phyloP scores from a whole-genome alignment of 257 asterid species.

The Rauvolfia tetraphylla region DNA sequence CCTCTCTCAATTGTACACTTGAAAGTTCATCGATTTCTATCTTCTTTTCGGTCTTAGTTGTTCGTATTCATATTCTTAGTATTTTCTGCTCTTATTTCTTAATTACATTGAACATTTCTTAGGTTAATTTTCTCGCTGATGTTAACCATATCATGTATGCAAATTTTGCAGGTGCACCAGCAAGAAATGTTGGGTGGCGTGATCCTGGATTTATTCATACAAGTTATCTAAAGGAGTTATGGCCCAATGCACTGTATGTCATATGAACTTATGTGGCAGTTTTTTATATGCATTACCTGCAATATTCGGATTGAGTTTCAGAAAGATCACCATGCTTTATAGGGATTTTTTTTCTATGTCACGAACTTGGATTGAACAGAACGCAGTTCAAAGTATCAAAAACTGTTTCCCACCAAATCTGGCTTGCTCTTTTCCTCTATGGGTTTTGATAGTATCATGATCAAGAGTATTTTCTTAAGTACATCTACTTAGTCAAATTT shows the following conservation, averaged over 20 bases:
- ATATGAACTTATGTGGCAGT: not conserved
- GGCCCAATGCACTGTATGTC: constrained; percentile 52
- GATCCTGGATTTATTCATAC: constrained; percentile 68
- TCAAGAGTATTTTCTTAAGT: not conserved
- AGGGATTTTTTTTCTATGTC: not conserved
- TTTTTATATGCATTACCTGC: not conserved
- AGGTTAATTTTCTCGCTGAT: not conserved
- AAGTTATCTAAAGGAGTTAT: constrained; percentile 46
- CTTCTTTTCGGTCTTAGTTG: not conserved
- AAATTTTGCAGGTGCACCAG: constrained; percentile 63
- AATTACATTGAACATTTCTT: not conserved
- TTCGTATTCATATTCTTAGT: not conserved
- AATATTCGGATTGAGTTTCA: no score
- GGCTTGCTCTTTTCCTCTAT: not conserved
- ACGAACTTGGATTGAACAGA: not conserved
- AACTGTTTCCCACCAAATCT: not conserved
- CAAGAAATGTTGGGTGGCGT: constrained; percentile 68
- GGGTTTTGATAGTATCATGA: not conserved
- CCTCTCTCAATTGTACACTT: not conserved
- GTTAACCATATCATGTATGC: not conserved
- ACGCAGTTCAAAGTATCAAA: no score
- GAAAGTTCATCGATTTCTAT: not conserved
- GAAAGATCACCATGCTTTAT: not conserved
- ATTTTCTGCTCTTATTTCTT: no score
- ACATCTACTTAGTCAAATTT: not conserved